Percentiles rank a stretch among this genome's conserved stretches.
phyloP scores from a whole-genome alignment of 805 yeast genomes.

The Suhomyces pyralidae region DNA sequence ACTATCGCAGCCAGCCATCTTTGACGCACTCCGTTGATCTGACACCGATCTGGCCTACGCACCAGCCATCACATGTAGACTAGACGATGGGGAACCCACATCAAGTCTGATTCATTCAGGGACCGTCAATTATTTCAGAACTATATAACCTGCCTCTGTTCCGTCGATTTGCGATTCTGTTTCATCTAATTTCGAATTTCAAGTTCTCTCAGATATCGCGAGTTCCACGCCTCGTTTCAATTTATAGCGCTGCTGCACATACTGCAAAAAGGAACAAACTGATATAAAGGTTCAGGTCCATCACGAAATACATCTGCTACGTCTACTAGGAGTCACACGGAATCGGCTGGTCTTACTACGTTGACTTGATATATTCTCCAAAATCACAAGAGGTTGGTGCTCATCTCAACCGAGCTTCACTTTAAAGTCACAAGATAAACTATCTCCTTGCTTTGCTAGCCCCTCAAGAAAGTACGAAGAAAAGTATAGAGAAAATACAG shows the following conservation, averaged over 20 bases:
- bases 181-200: not conserved
- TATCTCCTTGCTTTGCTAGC: not conserved
- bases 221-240: not conserved
- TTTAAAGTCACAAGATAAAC: not conserved
- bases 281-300: not conserved
- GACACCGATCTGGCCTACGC: not conserved
- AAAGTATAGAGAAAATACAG: not conserved
- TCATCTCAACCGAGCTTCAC: not conserved
- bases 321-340: not conserved
- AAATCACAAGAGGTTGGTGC: not conserved
- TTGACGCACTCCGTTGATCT: not conserved
- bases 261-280: not conserved
- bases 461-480: not conserved
- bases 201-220: not conserved
- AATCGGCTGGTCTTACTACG: not conserved
- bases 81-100: not conserved
- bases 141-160: not conserved
- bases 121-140: not conserved
- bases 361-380: not conserved
- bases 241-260: not conserved
- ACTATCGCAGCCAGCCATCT: constrained; percentile 4
- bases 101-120: not conserved
- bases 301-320: not conserved
- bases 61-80: constrained; percentile 4
- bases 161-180: not conserved